A percentile compares a stretch with the other conserved stretches of the same genome.
phyloP scores from a whole-genome alignment of 2,329 filamentous ascomycete genomes.

The Leptographium wingfieldii region DNA sequence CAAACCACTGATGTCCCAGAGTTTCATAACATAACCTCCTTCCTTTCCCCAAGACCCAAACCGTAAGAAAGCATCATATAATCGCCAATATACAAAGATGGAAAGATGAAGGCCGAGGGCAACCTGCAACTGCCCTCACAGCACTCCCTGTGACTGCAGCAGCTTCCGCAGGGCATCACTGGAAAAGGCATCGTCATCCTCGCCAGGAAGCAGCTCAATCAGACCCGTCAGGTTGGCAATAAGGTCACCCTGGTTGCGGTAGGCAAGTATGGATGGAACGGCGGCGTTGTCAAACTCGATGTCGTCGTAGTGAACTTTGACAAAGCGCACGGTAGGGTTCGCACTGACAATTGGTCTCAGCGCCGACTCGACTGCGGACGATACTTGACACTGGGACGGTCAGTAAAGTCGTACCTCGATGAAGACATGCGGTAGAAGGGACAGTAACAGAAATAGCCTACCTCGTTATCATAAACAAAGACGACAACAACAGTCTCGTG shows the following conservation, averaged over 20 bases:
- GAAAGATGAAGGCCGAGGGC: background rate
- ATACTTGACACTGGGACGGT: constrained; percentile 58
- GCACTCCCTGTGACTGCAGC: constrained; percentile 38
- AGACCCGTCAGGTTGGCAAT: constrained; percentile 84
- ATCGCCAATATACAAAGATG: background rate
- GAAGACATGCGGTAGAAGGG: background rate
- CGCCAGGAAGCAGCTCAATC: constrained; percentile 69
- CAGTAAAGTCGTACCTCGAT: background rate
- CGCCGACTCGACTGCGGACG: constrained; percentile 64
- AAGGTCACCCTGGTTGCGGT: constrained; percentile 75
- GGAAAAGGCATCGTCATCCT: constrained; percentile 48
- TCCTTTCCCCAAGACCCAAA: background rate
- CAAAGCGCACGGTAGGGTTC: constrained; percentile 64
- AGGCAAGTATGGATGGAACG: constrained; percentile 79
- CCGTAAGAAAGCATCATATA: background rate
- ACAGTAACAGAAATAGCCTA: constrained; percentile 30
- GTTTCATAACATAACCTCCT: background rate
- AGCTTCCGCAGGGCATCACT: constrained; percentile 39
- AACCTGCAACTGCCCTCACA: constrained; percentile 22
- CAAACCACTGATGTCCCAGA: background rate
- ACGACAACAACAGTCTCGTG: constrained; percentile 78
- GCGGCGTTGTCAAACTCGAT: constrained; percentile 88
- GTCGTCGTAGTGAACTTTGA: constrained; percentile 82
- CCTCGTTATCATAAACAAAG: constrained; percentile 80
- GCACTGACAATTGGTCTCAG: constrained; percentile 60